Conservation (phyloP, 75 land plant species). For the Cupressus sempervirens region DNA sequence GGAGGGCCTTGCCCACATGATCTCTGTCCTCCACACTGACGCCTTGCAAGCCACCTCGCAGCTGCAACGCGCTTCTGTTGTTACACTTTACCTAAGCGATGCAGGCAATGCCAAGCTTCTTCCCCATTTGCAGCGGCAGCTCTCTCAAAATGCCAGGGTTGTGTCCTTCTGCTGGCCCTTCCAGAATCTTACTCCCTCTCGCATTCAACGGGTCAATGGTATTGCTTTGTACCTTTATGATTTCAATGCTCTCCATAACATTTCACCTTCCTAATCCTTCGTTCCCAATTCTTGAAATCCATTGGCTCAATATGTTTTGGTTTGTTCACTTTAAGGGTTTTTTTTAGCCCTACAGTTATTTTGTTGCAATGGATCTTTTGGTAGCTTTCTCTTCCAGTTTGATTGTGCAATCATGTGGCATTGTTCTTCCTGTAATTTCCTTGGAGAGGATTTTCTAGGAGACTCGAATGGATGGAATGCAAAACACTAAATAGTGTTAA, state of each 20-base stretch:
- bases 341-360: not conserved
- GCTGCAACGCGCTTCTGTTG: constrained; percentile 24
- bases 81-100: constrained; percentile 32
- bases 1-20: constrained; percentile 27
- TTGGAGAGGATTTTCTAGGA: not conserved
- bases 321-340: not conserved
- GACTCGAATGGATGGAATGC: no score
- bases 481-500: no score
- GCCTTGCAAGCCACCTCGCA: constrained; percentile 21
- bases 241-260: constrained; percentile 13
- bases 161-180: constrained; percentile 46
- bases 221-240: constrained; percentile 30
- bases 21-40: constrained; percentile 30
- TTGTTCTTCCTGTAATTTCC: not conserved
- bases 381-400: not conserved
- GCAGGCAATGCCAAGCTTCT: constrained; percentile 28
- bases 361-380: not conserved
- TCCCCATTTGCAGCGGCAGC: constrained; percentile 28
- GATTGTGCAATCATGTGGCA: not conserved
- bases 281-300: not conserved
- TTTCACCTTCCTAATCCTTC: not conserved
- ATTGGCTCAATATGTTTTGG: not conserved
- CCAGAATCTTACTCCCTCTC: constrained; percentile 17
- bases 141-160: constrained; percentile 26
- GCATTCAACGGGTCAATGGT: constrained; percentile 29